These are phyloP conservation scores for Yarrowia sp. DNA, from an alignment of 805 yeast species.

Conservation along the genomic window DNA sequence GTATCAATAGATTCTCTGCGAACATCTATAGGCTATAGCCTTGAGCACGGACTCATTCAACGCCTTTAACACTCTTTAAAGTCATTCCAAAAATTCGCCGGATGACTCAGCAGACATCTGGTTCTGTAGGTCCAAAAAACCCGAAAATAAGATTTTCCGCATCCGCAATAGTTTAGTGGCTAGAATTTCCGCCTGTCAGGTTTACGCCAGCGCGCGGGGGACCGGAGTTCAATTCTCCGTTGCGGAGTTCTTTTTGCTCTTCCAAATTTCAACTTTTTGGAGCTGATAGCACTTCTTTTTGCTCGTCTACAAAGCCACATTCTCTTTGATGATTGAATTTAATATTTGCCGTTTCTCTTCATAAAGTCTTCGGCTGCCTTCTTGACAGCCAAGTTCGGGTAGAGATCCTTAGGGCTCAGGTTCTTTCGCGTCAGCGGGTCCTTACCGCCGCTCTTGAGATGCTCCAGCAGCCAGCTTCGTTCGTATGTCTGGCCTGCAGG, in stretches of 20 bases:
- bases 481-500: slow-evolving; percentile 48
- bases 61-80: too few species aligned
- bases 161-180: slow-evolving; percentile 41
- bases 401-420: slow-evolving; percentile 40
- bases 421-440: slow-evolving; percentile 47
- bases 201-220: slow-evolving; percentile 25
- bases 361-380: slow-evolving; percentile 40
- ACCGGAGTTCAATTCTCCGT: slow-evolving; percentile 23
- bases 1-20: too few species aligned
- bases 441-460: slow-evolving; percentile 40
- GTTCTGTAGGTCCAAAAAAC: too few species aligned
- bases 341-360: background rate
- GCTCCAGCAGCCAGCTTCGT: slow-evolving; percentile 42
- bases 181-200: slow-evolving; percentile 43
- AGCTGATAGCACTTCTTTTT: too few species aligned
- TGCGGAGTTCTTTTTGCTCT: slow-evolving; percentile 10
- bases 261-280: too few species aligned
- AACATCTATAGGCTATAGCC: too few species aligned
- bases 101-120: too few species aligned
- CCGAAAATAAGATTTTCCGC: too few species aligned
- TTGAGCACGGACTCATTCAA: too few species aligned
- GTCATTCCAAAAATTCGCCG: too few species aligned
- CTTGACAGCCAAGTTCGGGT: slow-evolving; percentile 45
- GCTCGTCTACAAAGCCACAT: background rate
- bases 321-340: background rate